Evolutionary conservation across 2,329 filamentous ascomycete species (phyloP), one percentile per base, ranked within the genome.

Genomic region (Lasiodiplodia sp.): DNA sequence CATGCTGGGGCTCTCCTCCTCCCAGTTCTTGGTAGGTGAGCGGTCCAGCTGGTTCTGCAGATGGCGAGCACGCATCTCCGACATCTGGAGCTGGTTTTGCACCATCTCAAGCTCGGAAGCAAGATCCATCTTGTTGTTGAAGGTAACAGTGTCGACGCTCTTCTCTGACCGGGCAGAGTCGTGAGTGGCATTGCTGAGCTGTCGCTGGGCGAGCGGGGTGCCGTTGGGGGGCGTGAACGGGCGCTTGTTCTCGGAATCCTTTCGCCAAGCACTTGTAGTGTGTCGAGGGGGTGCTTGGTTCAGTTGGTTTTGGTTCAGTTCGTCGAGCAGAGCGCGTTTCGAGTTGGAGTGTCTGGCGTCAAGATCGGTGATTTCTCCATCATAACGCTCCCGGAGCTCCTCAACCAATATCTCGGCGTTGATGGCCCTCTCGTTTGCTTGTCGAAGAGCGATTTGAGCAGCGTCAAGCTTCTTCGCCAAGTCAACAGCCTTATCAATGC

Each of bases 61-160:
- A 75, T 98, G 94, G 40, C 92, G 90, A 80, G 97, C 97, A 74
- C 96, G 92, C 93, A 98, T 97, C 79, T 97, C 92, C 4, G 92
- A 90, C 78, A 98, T 88, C 76, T 98, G 95, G 64, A 98, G 87
- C 78, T 97, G 93, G 77, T 96, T 97, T 78, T 97, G 95, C 31
- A 97, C 86, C 79, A 97, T 90, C 78, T 98, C 95, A 14, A 97
- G 85, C 75, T 98, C 94, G 3, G 93, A 88, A 75, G 94, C 96
- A 69, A 97, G 84, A 77, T 98, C 95, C 90, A 96, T 95, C 49
- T 91, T 90, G 75, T 91, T 93, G 81, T 96, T 95, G 81, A 93
- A 93, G 72, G 90, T 91, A 52, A 94, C 84, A 18, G 93, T 92
- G 78, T 97, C 95, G 28, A 91, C 88, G 0, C 93, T 97, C 68